phyloP scores from a whole-genome alignment of 306 rosid species.

The Crataegus laevigata region DNA sequence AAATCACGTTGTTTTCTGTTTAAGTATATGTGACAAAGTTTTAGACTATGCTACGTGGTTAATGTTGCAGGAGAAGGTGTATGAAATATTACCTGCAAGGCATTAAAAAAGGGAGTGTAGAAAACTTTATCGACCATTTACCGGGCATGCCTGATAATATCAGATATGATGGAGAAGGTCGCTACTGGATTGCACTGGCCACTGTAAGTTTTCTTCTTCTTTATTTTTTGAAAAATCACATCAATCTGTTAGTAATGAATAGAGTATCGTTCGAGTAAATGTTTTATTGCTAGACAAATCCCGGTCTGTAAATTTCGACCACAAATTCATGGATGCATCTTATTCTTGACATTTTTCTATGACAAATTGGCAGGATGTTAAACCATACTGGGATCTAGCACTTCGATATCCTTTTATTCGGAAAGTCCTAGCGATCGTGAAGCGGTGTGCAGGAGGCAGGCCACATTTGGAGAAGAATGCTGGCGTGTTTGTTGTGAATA shows the following conservation, averaged over 20 bases:
- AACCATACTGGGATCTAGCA: slow-evolving; percentile 21
- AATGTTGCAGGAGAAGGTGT: slow-evolving; percentile 52
- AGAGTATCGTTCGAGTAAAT: too few species aligned
- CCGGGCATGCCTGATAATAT: slow-evolving; percentile 73
- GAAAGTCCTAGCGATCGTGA: slow-evolving; percentile 25
- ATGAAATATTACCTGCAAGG: slow-evolving; percentile 52
- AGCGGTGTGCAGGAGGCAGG: slow-evolving; percentile 4
- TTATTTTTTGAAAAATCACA: not conserved
- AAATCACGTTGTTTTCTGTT: too few species aligned
- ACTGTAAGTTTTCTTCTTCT: slow-evolving; percentile 19
- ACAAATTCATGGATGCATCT: not conserved
- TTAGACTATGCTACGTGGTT: not conserved
- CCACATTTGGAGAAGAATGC: slow-evolving; percentile 23
- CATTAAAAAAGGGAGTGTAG: slow-evolving; percentile 44
- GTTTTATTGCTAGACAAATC: too few species aligned
- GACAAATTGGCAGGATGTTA: slow-evolving; percentile 33
- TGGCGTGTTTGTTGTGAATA: slow-evolving; percentile 53
- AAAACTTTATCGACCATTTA: slow-evolving; percentile 37
- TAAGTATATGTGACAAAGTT: not conserved
- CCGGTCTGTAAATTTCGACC: too few species aligned
- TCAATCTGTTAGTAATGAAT: not conserved
- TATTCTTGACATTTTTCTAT: not conserved
- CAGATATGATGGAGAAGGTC: slow-evolving; percentile 68
- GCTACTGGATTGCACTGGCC: slow-evolving; percentile 49
- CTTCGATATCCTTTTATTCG: slow-evolving; percentile 44